These are phyloP conservation scores for Apiotrichum mycotoxinovorans DNA, from an alignment of 1,284 basidiomycete species.

Conservation along the genomic window DNA sequence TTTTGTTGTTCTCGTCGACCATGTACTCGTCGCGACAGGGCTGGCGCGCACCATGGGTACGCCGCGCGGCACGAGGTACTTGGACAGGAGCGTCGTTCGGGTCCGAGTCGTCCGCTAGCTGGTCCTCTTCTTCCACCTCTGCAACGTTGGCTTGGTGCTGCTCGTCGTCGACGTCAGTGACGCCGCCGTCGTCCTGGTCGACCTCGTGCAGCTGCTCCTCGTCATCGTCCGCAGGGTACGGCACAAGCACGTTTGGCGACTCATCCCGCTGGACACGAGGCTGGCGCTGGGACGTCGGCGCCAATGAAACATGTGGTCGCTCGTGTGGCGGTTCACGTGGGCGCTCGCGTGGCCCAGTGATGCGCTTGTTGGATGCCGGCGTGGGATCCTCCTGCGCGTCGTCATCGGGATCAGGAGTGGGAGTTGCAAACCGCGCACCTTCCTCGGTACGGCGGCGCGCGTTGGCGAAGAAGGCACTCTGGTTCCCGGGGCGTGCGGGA, in stretches of 20 bases:
- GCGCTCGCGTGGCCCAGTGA: not conserved
- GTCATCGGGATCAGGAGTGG: not conserved
- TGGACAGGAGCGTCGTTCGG: not conserved
- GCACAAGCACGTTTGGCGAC: too few relatives aligned
- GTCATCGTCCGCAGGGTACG: not conserved
- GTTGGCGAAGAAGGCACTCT: not conserved
- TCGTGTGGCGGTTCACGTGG: too few relatives aligned
- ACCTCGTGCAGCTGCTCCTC: not conserved
- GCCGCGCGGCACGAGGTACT: too few relatives aligned
- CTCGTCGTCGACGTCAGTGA: not conserved
- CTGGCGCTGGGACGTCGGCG: too few relatives aligned
- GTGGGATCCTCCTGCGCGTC: not conserved
- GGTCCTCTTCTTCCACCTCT: not conserved
- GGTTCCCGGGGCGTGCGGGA: not conserved
- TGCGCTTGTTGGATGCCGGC: not conserved
- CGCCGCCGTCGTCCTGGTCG: not conserved
- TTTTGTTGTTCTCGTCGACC: conserved; percentile 25
- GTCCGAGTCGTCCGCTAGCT: not conserved
- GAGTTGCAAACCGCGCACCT: not conserved
- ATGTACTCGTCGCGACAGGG: conserved; percentile 22
- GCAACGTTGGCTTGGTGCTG: too few relatives aligned
- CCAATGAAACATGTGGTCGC: too few relatives aligned
- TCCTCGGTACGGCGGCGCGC: not conserved
- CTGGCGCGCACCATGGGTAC: not conserved
- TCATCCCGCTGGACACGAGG: too few relatives aligned